Evolutionary conservation across 495 filamentous ascomycete species (phyloP), one percentile per base, ranked within the genome.

Genomic region (Trypethelium eluteriae): DNA sequence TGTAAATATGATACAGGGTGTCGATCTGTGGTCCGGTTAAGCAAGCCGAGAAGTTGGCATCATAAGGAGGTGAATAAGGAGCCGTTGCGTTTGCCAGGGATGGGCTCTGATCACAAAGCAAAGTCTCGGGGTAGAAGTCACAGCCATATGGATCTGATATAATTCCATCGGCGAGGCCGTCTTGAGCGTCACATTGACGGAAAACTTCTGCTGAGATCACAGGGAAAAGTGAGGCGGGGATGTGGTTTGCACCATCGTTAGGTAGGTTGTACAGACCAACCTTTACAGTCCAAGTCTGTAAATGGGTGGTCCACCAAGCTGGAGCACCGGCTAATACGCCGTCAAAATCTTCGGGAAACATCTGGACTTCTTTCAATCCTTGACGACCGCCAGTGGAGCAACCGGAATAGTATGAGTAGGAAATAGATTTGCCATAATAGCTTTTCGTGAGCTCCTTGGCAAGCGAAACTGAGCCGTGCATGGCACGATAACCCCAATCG

Each of bases 101-200:
- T 1, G 47, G 34, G 12, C 36, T 38, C 44, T 70, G 64, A 2
- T 68, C 62, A 73, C 88, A 89, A 9, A 83, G 80, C 35, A 91
- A 69, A 0, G 74, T 74, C 57, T 81, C 77, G 14, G 83, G 75
- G 50, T 81, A 70, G 14, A 87, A 83, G 38, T 80, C 74, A 76
- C 88, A 92, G 16, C 80, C 74, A 47, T 79, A 76, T 0, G 88
- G 85, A 61, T 82, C 76, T 68, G 84, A 85, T 68, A 91, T 85
- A 70, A 90, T 86, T 38, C 81, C 83, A 69, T 90, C 88, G 5
- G 77, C 73, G 0, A 84, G 77, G 1, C 88, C 88, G 72, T 91
- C 89, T 25, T 84, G 74, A 3, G 64, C 68, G 70, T 92, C 88
- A 66, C 88, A 92, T 69, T 91, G 87, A 0, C 79, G 79, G 10